Conservation (phyloP, 352 stramenopile genomes). For the Phytophthora lateralis region DNA sequence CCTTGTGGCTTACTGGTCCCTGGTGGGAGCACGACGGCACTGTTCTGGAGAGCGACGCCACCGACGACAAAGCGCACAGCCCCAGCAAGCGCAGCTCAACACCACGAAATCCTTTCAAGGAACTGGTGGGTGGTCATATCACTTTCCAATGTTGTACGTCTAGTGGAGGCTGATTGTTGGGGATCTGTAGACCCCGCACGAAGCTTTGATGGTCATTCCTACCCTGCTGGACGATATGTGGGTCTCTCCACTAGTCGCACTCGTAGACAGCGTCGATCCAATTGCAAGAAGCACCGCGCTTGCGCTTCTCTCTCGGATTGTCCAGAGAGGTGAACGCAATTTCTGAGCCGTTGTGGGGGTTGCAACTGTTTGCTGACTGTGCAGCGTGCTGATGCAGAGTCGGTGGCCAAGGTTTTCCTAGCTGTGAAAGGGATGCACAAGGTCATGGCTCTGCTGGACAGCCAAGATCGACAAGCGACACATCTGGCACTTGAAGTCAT, state of each 20-base stretch:
- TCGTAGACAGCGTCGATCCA: conserved; percentile 55
- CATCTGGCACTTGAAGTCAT: conserved; percentile 62
- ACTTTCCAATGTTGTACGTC: not conserved
- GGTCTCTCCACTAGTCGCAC: conserved; percentile 64
- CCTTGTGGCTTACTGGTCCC: conserved; percentile 43
- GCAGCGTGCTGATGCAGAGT: conserved; percentile 28
- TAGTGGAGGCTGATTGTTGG: not conserved
- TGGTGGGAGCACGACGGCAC: conserved; percentile 36
- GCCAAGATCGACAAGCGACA: conserved; percentile 35
- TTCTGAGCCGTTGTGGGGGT: not conserved
- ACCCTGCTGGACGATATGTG: conserved; percentile 67
- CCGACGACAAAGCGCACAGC: not conserved
- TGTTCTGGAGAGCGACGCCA: conserved; percentile 1
- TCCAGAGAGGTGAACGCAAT: conserved; percentile 42
- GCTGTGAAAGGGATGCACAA: conserved; percentile 55
- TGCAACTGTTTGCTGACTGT: conserved; percentile 1
- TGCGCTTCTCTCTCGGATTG: conserved; percentile 55
- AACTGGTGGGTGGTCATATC: conserved; percentile 10
- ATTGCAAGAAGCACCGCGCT: conserved; percentile 54
- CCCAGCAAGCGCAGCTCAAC: conserved; percentile 11
- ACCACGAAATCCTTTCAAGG: conserved; percentile 33
- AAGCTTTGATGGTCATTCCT: conserved; percentile 59
- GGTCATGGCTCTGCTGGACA: conserved; percentile 45
- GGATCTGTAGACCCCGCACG: conserved; percentile 37
- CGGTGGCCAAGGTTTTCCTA: conserved; percentile 54